Evolutionary conservation across 345 rosid genomes (phyloP).

Genomic region (Angophora floribunda): DNA sequence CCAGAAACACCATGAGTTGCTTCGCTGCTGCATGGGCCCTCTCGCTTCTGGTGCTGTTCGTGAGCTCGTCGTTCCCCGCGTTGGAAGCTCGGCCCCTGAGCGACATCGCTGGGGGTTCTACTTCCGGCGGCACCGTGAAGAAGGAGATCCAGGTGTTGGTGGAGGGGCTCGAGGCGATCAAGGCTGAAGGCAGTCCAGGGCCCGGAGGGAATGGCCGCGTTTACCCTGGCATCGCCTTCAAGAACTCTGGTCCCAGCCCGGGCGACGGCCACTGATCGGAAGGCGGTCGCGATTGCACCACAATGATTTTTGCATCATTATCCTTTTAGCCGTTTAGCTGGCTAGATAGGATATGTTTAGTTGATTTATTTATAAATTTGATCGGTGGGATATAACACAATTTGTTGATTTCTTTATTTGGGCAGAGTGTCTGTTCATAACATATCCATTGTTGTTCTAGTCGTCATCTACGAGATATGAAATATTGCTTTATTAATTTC

Average conservation of each 20-base stretch:
- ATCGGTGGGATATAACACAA: neutral
- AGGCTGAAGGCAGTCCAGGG: slow-evolving; percentile 23
- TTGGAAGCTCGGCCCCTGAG: slow-evolving; percentile 27
- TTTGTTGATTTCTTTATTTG: neutral
- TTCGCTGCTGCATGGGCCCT: neutral
- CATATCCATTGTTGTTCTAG: neutral
- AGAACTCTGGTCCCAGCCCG: neutral
- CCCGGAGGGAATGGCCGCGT: slow-evolving; percentile 1
- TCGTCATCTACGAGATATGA: neutral
- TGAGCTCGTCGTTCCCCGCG: neutral
- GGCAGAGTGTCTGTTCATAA: neutral
- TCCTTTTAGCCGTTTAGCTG: neutral
- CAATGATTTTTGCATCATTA: neutral
- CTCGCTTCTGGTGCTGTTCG: neutral
- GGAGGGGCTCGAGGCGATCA: slow-evolving; percentile 16
- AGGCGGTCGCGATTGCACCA: neutral
- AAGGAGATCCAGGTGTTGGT: slow-evolving; percentile 5
- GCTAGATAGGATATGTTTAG: neutral
- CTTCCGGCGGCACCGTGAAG: neutral
- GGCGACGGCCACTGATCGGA: slow-evolving; percentile 9
- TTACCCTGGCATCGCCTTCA: neutral
- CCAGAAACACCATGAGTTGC: neutral
- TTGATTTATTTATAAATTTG: neutral
- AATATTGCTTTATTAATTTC: neutral
- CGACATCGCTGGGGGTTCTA: neutral